Evolutionary conservation across 1,284 basidiomycete species (phyloP), one percentile per base, ranked within the genome.

Genomic region (Papiliotrema nemorosa): DNA sequence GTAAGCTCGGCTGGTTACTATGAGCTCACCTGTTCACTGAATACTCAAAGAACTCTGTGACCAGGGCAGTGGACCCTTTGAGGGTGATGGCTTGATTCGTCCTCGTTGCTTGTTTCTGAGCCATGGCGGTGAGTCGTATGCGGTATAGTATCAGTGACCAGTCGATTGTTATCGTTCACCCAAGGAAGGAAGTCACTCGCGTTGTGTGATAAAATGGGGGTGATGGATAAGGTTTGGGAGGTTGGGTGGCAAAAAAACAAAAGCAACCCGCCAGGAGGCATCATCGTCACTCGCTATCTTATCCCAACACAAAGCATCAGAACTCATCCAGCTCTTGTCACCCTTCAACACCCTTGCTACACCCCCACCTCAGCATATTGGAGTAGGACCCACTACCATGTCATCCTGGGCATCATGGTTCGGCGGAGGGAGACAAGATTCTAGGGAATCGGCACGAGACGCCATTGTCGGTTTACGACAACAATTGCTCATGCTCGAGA

Each of bases 41-140:
- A 75, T 91, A 98, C 78, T 94, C 93, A 81, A 99, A 97, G 80
- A 98, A 97, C 69, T 99, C 96, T 14, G 91, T 94, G 50, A 98
- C 93, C n/a, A 97, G 81, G 40, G 85, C 83, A 0, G 90, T 91
- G 0, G 90, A 96, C 1, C 96, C 96, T 69, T 97, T 94, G 73
- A 99, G 85, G 1, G 90, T 93, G 62, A 96, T 93, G 20, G 75
- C 73, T 56, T 78, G 73, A 43, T 73, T 74, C 41, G 67, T 67
- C 29, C 71, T 60, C 3, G 66, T 66, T 20, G 70, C 67, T 58
- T 74, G 73, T 47, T 72, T 72, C 35, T 70, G 68, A 3, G 73
- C 73, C 75, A 75, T 77, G 10, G 25, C 60, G 52, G 4, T 20
- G 14, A 29, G n/a, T n/a, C n/a, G n/a, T n/a, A 24, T 21, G 29